These are phyloP conservation scores for Tricholoma furcatifolium DNA, from an alignment of 768 basidiomycete genomes.

Conservation along the genomic window DNA sequence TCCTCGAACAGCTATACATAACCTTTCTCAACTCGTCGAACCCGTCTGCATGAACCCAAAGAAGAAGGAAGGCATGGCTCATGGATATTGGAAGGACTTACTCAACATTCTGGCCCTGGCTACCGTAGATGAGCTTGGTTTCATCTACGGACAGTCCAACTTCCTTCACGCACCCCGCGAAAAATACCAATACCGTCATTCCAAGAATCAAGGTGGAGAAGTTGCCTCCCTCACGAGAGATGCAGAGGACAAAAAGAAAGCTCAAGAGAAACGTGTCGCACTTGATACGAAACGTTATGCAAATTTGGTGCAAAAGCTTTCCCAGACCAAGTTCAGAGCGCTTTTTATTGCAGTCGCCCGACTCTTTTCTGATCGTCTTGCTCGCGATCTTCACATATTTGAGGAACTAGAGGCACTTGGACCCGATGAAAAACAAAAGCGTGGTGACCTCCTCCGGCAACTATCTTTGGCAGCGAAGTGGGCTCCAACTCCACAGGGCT, in stretches of 20 bases:
- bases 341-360: constrained; percentile 64
- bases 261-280: constrained; percentile 23
- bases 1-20: constrained; percentile 66
- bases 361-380: constrained; percentile 53
- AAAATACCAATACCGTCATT: constrained; percentile 10
- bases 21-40: constrained; percentile 52
- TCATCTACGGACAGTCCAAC: constrained; percentile 14
- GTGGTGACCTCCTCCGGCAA: constrained; percentile 31
- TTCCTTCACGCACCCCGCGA: constrained; percentile 30
- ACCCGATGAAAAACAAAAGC: constrained; percentile 27
- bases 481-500: constrained; percentile 59
- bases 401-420: constrained; percentile 33
- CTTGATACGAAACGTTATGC: constrained; percentile 27
- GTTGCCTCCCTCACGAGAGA: constrained; percentile 15
- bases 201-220: constrained; percentile 10
- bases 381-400: constrained; percentile 45
- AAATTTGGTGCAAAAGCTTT: constrained; percentile 39
- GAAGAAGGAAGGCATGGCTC: constrained; percentile 30
- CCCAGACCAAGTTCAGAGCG: constrained; percentile 52
- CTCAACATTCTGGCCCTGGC: constrained; percentile 67
- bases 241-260: constrained; percentile 19
- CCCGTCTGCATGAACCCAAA: constrained; percentile 43
- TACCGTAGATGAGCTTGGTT: constrained; percentile 46
- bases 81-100: constrained; percentile 79
- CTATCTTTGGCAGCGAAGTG: constrained; percentile 67